These are phyloP conservation scores for Pelargonium fulgidum DNA, from an alignment of 441 rosid genomes.

Conservation along the genomic window DNA sequence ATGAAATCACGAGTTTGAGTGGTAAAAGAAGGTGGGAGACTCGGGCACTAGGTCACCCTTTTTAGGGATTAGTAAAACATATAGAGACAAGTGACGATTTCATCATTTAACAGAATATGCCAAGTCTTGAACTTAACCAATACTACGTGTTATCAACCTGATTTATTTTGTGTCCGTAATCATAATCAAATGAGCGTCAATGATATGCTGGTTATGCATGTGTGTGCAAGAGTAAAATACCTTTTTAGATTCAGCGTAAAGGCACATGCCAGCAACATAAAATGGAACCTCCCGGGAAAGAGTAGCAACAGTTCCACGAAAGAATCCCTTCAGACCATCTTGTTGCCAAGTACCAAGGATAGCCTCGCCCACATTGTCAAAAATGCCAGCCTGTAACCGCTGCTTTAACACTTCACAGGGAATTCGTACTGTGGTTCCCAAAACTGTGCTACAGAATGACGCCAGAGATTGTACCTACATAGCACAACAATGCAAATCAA, in stretches of 20 bases:
- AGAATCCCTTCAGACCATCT: constrained; percentile 88
- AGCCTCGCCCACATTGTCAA: constrained; percentile 86
- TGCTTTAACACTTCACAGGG: constrained; percentile 98
- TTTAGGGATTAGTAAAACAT: not conserved
- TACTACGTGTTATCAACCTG: not conserved
- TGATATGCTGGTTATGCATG: not conserved
- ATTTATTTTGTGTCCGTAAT: too few relatives aligned
- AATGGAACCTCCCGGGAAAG: constrained; percentile 95
- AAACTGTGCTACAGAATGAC: constrained; percentile 84
- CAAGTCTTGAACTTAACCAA: not conserved
- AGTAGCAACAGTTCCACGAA: constrained; percentile 96
- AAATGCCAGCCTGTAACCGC: constrained; percentile 87
- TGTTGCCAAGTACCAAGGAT: constrained; percentile 84
- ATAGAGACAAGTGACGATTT: not conserved
- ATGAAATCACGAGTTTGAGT: too few relatives aligned
- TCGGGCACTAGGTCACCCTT: too few relatives aligned
- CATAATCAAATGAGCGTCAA: too few relatives aligned
- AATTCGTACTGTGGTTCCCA: constrained; percentile 91
- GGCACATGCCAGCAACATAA: constrained; percentile 89
- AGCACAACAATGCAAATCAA: constrained; percentile 18
- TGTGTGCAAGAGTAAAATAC: constrained; percentile 35
- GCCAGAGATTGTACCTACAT: constrained; percentile 84
- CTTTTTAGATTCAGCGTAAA: constrained; percentile 93
- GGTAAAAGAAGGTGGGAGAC: too few relatives aligned
- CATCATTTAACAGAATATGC: not conserved